Percentiles rank a stretch among this genome's conserved stretches.
Conservation (phyloP, 73 alveolate species). For the Urostyla sp. region DNA sequence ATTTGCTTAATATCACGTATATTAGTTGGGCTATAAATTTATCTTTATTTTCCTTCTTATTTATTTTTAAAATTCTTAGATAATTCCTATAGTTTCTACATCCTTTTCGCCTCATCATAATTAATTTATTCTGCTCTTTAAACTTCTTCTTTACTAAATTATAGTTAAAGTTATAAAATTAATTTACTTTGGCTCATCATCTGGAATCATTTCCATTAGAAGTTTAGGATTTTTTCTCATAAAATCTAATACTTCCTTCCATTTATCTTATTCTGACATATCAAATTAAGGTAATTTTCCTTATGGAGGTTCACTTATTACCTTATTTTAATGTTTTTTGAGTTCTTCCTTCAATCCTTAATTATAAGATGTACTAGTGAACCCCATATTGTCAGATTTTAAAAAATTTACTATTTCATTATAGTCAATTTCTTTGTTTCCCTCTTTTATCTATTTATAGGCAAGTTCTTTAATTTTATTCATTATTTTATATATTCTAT, state of each 20-base stretch:
- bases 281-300: constrained; percentile 1
- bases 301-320: constrained; percentile 7
- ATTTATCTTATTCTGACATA: background rate
- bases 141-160: background rate
- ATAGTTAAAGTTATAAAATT: background rate
- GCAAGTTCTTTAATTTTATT: constrained; percentile 46
- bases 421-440: constrained; percentile 40
- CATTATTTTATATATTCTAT: constrained; percentile 21
- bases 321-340: background rate
- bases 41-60: constrained; percentile 5
- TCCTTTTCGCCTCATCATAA: constrained; percentile 40
- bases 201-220: constrained; percentile 52
- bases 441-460: constrained; percentile 3
- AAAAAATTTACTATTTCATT: constrained; percentile 21
- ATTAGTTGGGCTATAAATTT: too few relatives aligned
- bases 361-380: too few relatives aligned
- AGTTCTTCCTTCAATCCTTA: background rate
- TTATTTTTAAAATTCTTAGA: constrained; percentile 8
- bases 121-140: background rate
- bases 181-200: background rate
- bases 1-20: too few relatives aligned
- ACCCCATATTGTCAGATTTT: too few relatives aligned
- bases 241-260: constrained; percentile 35
- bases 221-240: constrained; percentile 59
- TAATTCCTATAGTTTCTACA: constrained; percentile 8